Base-by-base conservation (phyloP, 257 asterid genomes). In the Nicotiana noctiflora region DNA sequence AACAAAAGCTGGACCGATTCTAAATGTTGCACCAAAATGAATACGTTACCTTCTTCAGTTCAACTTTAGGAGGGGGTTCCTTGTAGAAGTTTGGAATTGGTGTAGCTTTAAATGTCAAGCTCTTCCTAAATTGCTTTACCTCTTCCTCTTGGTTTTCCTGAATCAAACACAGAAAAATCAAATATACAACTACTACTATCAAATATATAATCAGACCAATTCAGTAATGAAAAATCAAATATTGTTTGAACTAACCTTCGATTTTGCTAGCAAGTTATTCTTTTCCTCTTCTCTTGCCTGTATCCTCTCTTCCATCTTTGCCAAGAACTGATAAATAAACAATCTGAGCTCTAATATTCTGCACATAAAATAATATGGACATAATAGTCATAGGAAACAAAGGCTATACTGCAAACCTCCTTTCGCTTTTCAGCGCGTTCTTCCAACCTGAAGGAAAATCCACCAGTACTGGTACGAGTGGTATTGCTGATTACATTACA, bases 41-140 rank as follows among this genome's bases (percentile, higher is more conserved):
- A 23, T 34, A 34, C 2, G 4, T 79, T 88, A 93, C 98, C 98
- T 94, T 93, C 88, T 91, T 94, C 62, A 94, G 90, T 85, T 93
- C 97, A 61, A 86, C 84, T 86, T 85, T 91, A 6, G 93, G 93
- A 84, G 91, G 98, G 70, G 98, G 98, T 79, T 91, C 96, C 82
- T 92, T 93, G 88, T 94, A 94, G 95, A 94, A 94, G 86, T 86
- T 89, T 10, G 98, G 98, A 94, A 94, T 89, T 1, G 98, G 97
- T 44, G 98, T 80, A 59, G 98, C 98, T 90, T 90, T 94, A 81
- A 94, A 94, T 5, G 91, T 86, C 89, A 93, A 85, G 83, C 90
- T 90, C 90, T 90, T 93, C 82, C 98, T 88, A 66, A 92, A 88
- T 81, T 90, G 90, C 94, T 88, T 94, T 74, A 93, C 90, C 81